Evolutionary conservation across 2,329 filamentous ascomycete species (phyloP), one percentile per base, ranked within the genome.

Genomic region (Emericellopsis atlantica): DNA sequence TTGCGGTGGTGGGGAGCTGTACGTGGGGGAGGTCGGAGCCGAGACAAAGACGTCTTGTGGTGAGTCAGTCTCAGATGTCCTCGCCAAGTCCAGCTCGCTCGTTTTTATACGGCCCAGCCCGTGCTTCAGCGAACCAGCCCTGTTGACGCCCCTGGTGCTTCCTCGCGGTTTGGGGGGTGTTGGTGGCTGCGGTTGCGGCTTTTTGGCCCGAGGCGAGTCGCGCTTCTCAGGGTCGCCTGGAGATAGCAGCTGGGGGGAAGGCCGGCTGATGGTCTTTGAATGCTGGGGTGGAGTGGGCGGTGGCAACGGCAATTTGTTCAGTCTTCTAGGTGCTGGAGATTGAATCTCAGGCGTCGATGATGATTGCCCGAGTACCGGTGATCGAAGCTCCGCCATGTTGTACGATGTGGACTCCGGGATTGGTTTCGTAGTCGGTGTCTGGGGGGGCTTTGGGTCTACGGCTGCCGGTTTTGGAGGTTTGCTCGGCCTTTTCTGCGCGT

Each of bases 311-410:
- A 61, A 54, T 32, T 53, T 58, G 9, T 51, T 43, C 8, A 54
- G 43, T 21, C 57, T 54, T 21, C 47, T 54, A 3, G 64, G 61
- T 37, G 58, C 57, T 2, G 57, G 54, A 3, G 57, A 55, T 4
- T 53, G 45, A 6, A 58, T 46, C n/a, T 51, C 51, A 2, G 53
- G 32, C 12, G 21, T 12, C 45, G 32, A n/a, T n/a, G n/a, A n/a
- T n/a, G n/a, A 35, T 35, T 15, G 32, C 9, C 18, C 9, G 9
- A 35, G 9, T 14, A 15, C 44, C 45, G 12, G 46, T 31, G n/a
- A 39, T 1, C 42, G 45, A 7, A 51, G 45, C 4, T 35, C 18
- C 14, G 33, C 12, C 26, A 29, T 29, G 26, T 35, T 35, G 9
- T 35, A 14, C n/a, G 32, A 21, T 35, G 32, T 15, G 9, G n/a